Evolutionary conservation across 129 eudicot species (phyloP).

Genomic region (Calendula officinalis): DNA sequence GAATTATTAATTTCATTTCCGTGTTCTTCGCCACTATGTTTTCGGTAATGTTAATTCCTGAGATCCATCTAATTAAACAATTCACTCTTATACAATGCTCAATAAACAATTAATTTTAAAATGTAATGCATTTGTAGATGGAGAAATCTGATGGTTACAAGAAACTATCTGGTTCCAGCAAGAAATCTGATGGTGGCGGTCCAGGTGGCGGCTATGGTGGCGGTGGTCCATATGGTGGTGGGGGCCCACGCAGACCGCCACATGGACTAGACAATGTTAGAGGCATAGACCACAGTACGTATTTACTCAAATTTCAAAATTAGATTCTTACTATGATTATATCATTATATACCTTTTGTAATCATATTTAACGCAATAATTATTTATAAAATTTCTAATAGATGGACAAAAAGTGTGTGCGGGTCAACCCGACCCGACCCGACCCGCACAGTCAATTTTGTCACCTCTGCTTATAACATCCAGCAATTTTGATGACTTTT

Average conservation of each 20-base stretch:
- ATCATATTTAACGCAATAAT: neutral
- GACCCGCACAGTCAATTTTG: neutral
- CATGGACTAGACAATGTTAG: conserved; percentile 77
- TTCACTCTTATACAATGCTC: conserved; percentile 6
- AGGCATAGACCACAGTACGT: conserved; percentile 93
- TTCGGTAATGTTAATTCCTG: conserved; percentile 52
- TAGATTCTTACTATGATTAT: neutral
- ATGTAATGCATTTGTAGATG: conserved; percentile 53
- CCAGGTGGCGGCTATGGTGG: conserved; percentile 83
- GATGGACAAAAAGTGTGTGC: neutral
- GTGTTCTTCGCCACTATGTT: conserved; percentile 88
- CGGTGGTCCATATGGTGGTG: conserved; percentile 89
- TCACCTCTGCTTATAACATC: neutral
- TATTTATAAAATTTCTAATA: neutral
- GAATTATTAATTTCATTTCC: conserved; percentile 54
- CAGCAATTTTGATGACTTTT: neutral
- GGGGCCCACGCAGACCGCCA: conserved; percentile 95
- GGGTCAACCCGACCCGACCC: neutral
- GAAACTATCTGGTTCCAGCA: conserved; percentile 73
- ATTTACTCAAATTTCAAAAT: neutral
- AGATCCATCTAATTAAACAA: conserved; percentile 1
- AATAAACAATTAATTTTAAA: neutral
- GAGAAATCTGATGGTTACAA: conserved; percentile 88
- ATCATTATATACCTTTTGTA: neutral
- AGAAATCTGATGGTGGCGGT: conserved; percentile 91